Evolutionary conservation across 257 asterid genomes (phyloP), one percentile per base, ranked within the genome.

Genomic region (Nicotiana attenuata): DNA sequence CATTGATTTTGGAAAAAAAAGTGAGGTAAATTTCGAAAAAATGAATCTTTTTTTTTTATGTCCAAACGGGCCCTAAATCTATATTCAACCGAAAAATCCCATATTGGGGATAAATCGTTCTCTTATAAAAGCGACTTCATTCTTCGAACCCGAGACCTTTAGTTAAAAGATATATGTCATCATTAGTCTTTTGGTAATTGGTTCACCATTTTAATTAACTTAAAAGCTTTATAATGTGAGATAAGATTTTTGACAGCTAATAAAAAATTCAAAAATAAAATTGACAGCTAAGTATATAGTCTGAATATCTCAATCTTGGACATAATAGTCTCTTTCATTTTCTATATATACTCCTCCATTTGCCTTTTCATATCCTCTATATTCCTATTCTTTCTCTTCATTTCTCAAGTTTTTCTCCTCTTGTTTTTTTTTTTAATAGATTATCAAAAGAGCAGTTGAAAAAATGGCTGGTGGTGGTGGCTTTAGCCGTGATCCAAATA

Each of bases 391-490:
- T 31, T 41, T 69, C 11, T 7, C 50, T 29, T 77, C n/a, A 52
- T 65, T 33, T 41, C 10, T 45, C 47, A 56, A 28, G 15, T 2
- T 33, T 77, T 11, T 26, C 26, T 63, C 22, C 15, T 47, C 24
- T 73, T 73, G 15, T 71, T 13, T 6, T 47, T 24, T 47, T 24
- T 73, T 38, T 24, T 73, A 15, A 10, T 38, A 52, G 56, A 0
- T 2, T 52, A 10, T 41, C 47, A 41, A 8, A 38, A 38, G 10
- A 35, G 45, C 45, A 35, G 45, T 38, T 0, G 10, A 8, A 63
- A 60, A 78, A 55, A 94, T 94, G 98, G 97, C 98, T 33, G 98
- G 97, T 33, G 98, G 97, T 11, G 97, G 96, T 61, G 98, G 97
- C 53, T 59, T 93, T 14, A 92, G 65, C 19, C 81, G 87, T 19